Conservation (phyloP, 768 basidiomycete genomes). For the Tylopilus cervinicoccineus region DNA sequence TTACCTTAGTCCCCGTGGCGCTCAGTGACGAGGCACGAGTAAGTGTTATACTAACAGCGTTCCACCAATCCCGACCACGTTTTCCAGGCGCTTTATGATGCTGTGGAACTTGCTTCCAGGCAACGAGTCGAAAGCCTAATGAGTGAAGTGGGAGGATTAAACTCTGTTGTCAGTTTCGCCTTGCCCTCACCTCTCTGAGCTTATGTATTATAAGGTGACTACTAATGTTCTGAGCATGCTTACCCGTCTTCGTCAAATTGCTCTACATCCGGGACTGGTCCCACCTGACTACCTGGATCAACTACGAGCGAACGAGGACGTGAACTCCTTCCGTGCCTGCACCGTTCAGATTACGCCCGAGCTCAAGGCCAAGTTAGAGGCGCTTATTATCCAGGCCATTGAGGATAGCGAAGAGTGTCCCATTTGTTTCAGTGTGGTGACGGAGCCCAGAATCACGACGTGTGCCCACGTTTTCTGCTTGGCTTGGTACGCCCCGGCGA, state of each 20-base stretch:
- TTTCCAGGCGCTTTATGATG: slow-evolving; percentile 59
- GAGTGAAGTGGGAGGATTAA: slow-evolving; percentile 34
- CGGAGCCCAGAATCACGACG: slow-evolving; percentile 66
- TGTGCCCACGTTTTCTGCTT: slow-evolving; percentile 75
- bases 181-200: not conserved
- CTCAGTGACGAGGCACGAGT: slow-evolving; percentile 65
- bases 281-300: slow-evolving; percentile 69
- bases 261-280: slow-evolving; percentile 72
- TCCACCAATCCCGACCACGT: not conserved
- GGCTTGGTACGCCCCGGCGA: slow-evolving; percentile 46
- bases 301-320: slow-evolving; percentile 36
- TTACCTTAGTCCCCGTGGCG: slow-evolving; percentile 68
- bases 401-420: slow-evolving; percentile 86
- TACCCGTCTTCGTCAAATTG: slow-evolving; percentile 83
- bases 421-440: slow-evolving; percentile 59
- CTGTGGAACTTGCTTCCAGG: slow-evolving; percentile 59
- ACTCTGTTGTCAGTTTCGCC: slow-evolving; percentile 36
- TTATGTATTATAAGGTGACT: slow-evolving; percentile 43
- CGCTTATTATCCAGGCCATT: slow-evolving; percentile 56
- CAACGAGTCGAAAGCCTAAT: slow-evolving; percentile 59
- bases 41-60: slow-evolving; percentile 14
- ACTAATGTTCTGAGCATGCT: slow-evolving; percentile 75
- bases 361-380: slow-evolving; percentile 54
- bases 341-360: slow-evolving; percentile 46
- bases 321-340: slow-evolving; percentile 15